These are phyloP conservation scores for Cicer pinnatifidum DNA, from an alignment of 306 rosid species.

Conservation along the genomic window DNA sequence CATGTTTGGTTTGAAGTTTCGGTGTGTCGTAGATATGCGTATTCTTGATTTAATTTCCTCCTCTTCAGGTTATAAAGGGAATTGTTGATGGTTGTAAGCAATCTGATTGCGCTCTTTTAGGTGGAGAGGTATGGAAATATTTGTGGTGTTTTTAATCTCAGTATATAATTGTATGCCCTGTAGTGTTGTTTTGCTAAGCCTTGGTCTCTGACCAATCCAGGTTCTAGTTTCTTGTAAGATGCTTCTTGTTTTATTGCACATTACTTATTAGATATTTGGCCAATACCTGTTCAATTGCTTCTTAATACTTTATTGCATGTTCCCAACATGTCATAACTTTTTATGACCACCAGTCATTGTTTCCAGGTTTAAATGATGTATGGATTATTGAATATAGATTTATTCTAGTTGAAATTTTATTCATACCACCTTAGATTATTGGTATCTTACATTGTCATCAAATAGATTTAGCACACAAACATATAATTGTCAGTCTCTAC, in stretches of 20 bases:
- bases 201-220: background rate
- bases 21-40: background rate
- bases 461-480: slow-evolving; percentile 20
- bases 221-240: background rate
- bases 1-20: background rate
- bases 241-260: background rate
- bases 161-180: background rate
- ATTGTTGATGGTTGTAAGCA: slow-evolving; percentile 88
- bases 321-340: background rate
- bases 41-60: background rate
- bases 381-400: background rate
- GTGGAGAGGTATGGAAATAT: slow-evolving; percentile 82
- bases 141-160: background rate
- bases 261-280: background rate
- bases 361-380: slow-evolving; percentile 14
- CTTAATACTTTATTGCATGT: background rate
- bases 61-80: slow-evolving; percentile 83
- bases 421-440: slow-evolving; percentile 6
- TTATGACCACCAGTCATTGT: background rate
- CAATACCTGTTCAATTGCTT: background rate
- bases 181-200: slow-evolving; percentile 16
- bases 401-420: background rate
- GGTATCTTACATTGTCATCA: slow-evolving; percentile 6
- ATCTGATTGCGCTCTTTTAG: slow-evolving; percentile 84
- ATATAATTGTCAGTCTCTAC: slow-evolving; percentile 7